Conservation (phyloP, 1,139 yeast species). For the Blastobotrys raffinosifermentans region DNA sequence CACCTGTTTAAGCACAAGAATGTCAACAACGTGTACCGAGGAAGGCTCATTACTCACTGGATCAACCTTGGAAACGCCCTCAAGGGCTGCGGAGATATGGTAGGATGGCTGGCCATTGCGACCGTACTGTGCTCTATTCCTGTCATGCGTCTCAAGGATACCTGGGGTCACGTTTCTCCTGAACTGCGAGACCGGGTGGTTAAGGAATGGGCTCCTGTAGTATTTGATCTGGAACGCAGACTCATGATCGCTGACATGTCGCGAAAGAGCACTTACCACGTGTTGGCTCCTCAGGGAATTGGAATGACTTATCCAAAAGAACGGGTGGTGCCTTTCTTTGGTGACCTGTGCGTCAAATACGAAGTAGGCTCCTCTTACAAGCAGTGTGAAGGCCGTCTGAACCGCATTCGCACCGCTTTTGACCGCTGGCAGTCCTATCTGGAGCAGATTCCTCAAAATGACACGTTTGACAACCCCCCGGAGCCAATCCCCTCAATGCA, state of each 20-base stretch:
- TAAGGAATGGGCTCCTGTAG: constrained; percentile 91
- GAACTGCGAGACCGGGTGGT: constrained; percentile 57
- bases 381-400: constrained; percentile 61
- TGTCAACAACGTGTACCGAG: constrained; percentile 42
- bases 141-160: constrained; percentile 59
- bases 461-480: constrained; percentile 27
- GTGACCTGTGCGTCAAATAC: constrained; percentile 59
- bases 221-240: constrained; percentile 80
- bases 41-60: constrained; percentile 74
- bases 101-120: constrained; percentile 90
- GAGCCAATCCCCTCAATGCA: constrained; percentile 30
- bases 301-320: constrained; percentile 73
- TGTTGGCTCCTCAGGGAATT: constrained; percentile 83
- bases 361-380: constrained; percentile 40
- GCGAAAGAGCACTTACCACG: constrained; percentile 53
- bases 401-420: constrained; percentile 66
- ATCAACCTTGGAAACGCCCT: constrained; percentile 73
- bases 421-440: constrained; percentile 76
- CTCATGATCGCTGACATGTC: constrained; percentile 49
- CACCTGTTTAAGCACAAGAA: constrained; percentile 50
- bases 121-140: constrained; percentile 81
- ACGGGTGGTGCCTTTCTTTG: constrained; percentile 84
- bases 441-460: constrained; percentile 37
- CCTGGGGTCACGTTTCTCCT: constrained; percentile 72
- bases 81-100: constrained; percentile 85